phyloP scores from a whole-genome alignment of 2,329 filamentous ascomycete species.

The Incumbomyces delicatus region DNA sequence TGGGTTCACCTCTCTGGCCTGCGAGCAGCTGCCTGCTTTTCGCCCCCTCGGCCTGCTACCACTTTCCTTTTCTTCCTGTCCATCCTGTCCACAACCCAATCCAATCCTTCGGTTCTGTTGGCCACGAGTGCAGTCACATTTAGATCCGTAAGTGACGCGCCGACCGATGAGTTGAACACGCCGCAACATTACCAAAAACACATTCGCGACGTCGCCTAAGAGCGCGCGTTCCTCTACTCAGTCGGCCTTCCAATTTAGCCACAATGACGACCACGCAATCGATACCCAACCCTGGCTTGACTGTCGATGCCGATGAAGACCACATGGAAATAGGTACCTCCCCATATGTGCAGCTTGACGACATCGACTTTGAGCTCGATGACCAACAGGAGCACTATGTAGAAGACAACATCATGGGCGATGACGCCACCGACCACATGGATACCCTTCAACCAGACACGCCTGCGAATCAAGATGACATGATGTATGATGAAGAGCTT shows the following conservation, averaged over 20 bases:
- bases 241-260: too few species aligned
- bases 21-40: too few species aligned
- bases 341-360: slow-evolving; percentile 17
- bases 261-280: slow-evolving; percentile 5
- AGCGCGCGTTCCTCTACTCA: too few species aligned
- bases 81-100: too few species aligned
- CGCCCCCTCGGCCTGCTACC: too few species aligned
- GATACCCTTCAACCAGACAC: slow-evolving; percentile 1
- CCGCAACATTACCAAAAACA: background rate
- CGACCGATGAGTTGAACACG: background rate
- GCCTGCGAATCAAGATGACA: slow-evolving; percentile 12
- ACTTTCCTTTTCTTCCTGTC: too few species aligned
- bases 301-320: slow-evolving; percentile 11
- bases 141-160: background rate
- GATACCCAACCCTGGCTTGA: background rate
- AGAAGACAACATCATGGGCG: slow-evolving; percentile 19
- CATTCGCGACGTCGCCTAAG: too few species aligned
- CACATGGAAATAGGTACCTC: slow-evolving; percentile 20
- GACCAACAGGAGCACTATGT: slow-evolving; percentile 15
- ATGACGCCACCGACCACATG: slow-evolving; percentile 21
- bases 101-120: background rate
- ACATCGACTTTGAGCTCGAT: slow-evolving; percentile 21
- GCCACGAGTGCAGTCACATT: background rate
- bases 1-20: too few species aligned
- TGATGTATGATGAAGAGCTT: slow-evolving; percentile 16